Percentiles rank a stretch among this genome's conserved stretches.
These are phyloP conservation scores for Diaporthe sp. DNA, from an alignment of 2,329 filamentous ascomycete genomes.

Conservation along the genomic window DNA sequence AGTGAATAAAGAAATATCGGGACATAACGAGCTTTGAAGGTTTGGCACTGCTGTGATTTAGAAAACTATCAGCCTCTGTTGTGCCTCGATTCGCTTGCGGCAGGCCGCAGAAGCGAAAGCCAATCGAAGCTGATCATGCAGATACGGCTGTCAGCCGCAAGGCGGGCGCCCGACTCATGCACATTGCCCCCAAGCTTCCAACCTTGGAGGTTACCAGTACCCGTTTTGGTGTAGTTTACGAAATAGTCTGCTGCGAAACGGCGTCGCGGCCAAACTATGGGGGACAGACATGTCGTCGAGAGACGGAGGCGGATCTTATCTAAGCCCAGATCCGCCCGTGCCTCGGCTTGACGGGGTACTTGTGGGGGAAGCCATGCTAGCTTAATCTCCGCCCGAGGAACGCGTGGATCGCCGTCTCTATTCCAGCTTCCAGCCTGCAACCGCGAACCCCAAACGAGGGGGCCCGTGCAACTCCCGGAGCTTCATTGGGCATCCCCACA, in stretches of 20 bases:
- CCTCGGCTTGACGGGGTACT: constrained; percentile 4
- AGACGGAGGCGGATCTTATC: constrained; percentile 13
- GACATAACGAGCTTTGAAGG: background rate
- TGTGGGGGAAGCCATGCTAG: constrained; percentile 24
- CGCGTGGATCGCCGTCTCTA: constrained; percentile 5
- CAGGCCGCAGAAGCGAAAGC: background rate
- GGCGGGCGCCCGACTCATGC: background rate
- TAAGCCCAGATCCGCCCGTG: background rate
- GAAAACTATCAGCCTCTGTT: background rate
- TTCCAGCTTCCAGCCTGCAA: background rate
- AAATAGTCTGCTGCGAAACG: background rate
- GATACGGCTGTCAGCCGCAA: background rate
- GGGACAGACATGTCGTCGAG: background rate
- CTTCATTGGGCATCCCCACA: constrained; percentile 16
- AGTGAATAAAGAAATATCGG: background rate
- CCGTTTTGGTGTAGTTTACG: background rate
- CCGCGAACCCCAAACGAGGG: background rate
- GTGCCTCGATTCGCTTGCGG: background rate
- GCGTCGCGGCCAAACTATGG: background rate
- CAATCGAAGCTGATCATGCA: background rate
- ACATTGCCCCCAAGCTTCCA: background rate
- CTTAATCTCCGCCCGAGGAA: constrained; percentile 27
- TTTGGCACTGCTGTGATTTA: no score
- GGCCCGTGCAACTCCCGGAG: constrained; percentile 26
- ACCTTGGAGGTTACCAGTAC: background rate